These are phyloP conservation scores for Candida peoriensis DNA, from an alignment of 805 yeast genomes.

Conservation along the genomic window DNA sequence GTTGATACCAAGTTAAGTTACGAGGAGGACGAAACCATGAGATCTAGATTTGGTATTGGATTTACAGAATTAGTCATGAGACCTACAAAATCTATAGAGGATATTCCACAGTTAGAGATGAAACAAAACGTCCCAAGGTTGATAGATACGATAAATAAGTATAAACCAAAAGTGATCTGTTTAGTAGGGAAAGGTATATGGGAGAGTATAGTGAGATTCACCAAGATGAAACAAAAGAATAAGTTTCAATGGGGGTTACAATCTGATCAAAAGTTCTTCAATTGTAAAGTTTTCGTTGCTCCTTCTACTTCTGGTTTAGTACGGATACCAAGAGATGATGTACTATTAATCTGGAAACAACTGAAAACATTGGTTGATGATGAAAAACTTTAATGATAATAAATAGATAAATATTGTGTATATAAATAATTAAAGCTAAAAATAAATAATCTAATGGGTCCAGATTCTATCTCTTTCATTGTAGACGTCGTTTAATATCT, in stretches of 20 bases:
- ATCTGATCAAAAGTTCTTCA: constrained; percentile 5
- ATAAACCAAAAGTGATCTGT: constrained; percentile 42
- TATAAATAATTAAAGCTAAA: constrained; percentile 1
- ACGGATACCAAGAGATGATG: constrained; percentile 40
- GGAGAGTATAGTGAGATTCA: constrained; percentile 57
- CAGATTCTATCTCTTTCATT: constrained; percentile 17
- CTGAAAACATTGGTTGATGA: constrained; percentile 21
- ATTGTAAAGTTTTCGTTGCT: constrained; percentile 45
- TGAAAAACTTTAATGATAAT: not conserved
- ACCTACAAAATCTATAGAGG: constrained; percentile 55
- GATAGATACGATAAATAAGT: constrained; percentile 35
- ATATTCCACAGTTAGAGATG: constrained; percentile 49
- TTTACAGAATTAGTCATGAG: constrained; percentile 67
- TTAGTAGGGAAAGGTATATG: constrained; percentile 74
- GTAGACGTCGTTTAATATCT: constrained; percentile 8
- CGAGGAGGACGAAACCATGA: constrained; percentile 34
- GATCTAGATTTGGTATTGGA: constrained; percentile 45
- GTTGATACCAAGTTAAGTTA: constrained; percentile 27
- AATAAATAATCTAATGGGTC: constrained; percentile 7
- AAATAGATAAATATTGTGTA: not conserved
- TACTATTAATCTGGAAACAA: constrained; percentile 44
- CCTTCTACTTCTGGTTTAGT: constrained; percentile 76
- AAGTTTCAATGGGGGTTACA: constrained; percentile 53
- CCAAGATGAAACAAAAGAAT: constrained; percentile 24
- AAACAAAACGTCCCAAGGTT: constrained; percentile 48